Conservation (phyloP, 2,329 filamentous ascomycete species). For the Pseudocercospora eumusae region DNA sequence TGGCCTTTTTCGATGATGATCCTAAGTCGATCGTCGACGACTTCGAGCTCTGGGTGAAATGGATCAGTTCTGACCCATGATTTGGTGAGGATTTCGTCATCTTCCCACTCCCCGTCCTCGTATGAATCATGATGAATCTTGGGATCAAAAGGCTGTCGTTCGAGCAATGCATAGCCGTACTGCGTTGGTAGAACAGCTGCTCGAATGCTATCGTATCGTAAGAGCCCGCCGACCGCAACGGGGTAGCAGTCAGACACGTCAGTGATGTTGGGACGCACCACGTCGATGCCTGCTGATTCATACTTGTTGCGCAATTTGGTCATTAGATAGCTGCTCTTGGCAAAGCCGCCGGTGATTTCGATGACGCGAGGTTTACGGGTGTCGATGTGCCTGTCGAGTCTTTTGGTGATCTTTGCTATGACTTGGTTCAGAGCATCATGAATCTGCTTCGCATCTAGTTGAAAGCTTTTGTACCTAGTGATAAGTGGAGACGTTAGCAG, state of each 20-base stretch:
- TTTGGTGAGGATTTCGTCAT: background rate
- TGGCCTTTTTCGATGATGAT: background rate
- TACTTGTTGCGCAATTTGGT: slow-evolving; percentile 8
- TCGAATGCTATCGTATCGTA: background rate
- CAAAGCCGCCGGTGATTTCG: slow-evolving; percentile 18
- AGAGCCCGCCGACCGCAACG: slow-evolving; percentile 17
- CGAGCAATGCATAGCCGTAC: background rate
- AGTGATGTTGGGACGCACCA: slow-evolving; percentile 13
- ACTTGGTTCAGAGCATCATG: background rate
- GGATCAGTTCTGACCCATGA: background rate
- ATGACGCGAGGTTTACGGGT: slow-evolving; percentile 11
- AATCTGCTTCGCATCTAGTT: background rate
- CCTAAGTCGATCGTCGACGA: background rate
- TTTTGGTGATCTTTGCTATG: background rate
- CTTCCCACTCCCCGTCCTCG: background rate
- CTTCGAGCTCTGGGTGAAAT: background rate
- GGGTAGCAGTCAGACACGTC: slow-evolving; percentile 12
- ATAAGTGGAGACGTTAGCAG: background rate
- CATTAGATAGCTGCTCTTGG: slow-evolving; percentile 19
- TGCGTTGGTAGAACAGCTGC: background rate
- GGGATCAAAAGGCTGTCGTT: background rate
- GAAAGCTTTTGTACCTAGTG: background rate
- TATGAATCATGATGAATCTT: background rate
- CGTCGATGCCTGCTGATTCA: slow-evolving; percentile 1
- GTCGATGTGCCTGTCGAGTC: background rate